A percentile compares a stretch with the other conserved stretches of the same genome.
phyloP scores from a whole-genome alignment of 2,329 filamentous ascomycete species.

The Beauveria varroae region DNA sequence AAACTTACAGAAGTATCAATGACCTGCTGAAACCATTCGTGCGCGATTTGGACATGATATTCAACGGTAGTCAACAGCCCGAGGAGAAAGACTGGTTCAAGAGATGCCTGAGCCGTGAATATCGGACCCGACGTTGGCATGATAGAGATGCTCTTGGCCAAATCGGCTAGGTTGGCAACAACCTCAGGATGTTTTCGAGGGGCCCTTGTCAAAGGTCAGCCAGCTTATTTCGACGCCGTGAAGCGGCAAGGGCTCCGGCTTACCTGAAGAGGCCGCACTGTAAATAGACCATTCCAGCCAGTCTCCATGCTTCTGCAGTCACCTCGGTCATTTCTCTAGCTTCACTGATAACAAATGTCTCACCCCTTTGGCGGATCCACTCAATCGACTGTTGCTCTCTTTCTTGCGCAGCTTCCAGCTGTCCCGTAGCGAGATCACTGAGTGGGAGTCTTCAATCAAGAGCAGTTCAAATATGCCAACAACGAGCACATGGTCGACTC shows the following conservation, averaged over 20 bases:
- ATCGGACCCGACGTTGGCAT: too few species aligned
- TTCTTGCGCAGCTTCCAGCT: slow-evolving; percentile 16
- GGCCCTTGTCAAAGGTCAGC: background rate
- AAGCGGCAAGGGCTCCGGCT: background rate
- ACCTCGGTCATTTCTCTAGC: slow-evolving; percentile 31
- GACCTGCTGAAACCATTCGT: slow-evolving; percentile 30
- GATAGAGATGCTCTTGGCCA: too few species aligned
- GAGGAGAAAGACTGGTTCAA: slow-evolving; percentile 34
- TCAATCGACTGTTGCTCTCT: slow-evolving; percentile 17
- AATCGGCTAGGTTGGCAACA: too few species aligned
- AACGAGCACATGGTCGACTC: too few species aligned
- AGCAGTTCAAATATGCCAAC: too few species aligned
- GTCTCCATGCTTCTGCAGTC: slow-evolving; percentile 34
- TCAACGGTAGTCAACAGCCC: slow-evolving; percentile 26
- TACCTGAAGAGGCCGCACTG: slow-evolving; percentile 32
- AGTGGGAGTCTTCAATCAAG: too few species aligned
- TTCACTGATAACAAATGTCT: slow-evolving; percentile 20
- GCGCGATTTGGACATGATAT: slow-evolving; percentile 22
- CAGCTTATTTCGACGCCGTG: background rate
- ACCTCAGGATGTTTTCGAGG: too few species aligned
- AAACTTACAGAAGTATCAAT: slow-evolving; percentile 29
- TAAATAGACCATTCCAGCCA: slow-evolving; percentile 31
- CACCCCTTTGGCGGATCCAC: slow-evolving; percentile 22
- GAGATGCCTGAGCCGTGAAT: slow-evolving; percentile 15
- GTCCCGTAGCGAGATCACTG: too few species aligned